Base-by-base conservation (phyloP, 2,329 filamentous ascomycete genomes). In the Hymenoscyphus salicellus region DNA sequence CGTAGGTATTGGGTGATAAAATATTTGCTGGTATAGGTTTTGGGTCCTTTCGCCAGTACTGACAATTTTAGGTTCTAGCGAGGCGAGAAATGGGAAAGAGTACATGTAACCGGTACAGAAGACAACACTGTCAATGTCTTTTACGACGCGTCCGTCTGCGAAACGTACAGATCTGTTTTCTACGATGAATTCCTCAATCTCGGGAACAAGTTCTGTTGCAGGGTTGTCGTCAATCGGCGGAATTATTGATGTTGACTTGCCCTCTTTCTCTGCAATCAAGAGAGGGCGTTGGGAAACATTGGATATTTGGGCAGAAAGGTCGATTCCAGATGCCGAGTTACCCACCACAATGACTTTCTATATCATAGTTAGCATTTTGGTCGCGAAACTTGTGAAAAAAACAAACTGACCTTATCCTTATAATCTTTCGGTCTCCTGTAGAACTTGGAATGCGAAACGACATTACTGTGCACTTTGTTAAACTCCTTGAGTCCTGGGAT, bases 81-180 rank as follows among this genome's bases (percentile, higher is more conserved):
- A 32, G 23, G 23, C 16, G 2, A 55, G 28, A 55, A 55, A 55
- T 32, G 52, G 52, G 5, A 55, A 55, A 28, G 52, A 55, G 52
- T 55, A 55, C 52, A 55, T 55, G 28, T 55, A 55, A 8, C 52
- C 52, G 20, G 52, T 55, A 32, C 52, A 55, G 11, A 55, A 55
- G 23, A 55, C 52, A 11, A 55, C 23, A 4, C 16, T 55, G 11
- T 55, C 52, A 23, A 55, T 30, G 20, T 55, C 16, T 7, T 55
- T 28, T 30, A 30, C 52, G 5, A 55, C 52, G 1, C 52, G 23
- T 16, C 52, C 52, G 23, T 55, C n/a, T 5, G 7, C 23, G 23
- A 55, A 55, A 28, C 52, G 20, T 14, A 28, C 52, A 55, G 52
- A 28, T 28, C 28, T 28, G 52, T 30, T 2, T 55, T 55, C 11